phyloP scores from a whole-genome alignment of 257 asterid genomes.

The Fraxinus excelsior region DNA sequence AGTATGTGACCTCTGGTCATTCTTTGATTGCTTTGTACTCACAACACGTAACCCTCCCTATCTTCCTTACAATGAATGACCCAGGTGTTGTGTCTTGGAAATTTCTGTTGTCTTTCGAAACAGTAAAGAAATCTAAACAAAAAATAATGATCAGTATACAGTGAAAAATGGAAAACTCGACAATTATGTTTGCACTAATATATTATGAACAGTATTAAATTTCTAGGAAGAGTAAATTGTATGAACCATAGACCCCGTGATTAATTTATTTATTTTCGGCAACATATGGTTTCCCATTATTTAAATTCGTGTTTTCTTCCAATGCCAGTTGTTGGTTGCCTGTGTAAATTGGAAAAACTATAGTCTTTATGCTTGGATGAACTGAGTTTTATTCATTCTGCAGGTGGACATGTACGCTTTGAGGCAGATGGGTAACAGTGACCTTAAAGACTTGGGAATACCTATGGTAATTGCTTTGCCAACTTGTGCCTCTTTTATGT shows the following conservation, averaged over 20 bases:
- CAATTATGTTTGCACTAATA: neutral
- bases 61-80: slow-evolving; percentile 12
- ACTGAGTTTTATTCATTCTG: slow-evolving; percentile 29
- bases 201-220: neutral
- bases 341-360: neutral
- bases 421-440: slow-evolving; percentile 87
- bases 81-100: slow-evolving; percentile 11
- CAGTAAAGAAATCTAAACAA: neutral
- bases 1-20: slow-evolving; percentile 44
- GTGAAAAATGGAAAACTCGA: neutral
- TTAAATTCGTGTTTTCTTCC: neutral
- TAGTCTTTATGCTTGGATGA: neutral
- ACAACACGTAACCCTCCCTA: neutral
- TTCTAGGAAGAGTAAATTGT: slow-evolving; percentile 6
- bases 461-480: slow-evolving; percentile 72
- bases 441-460: slow-evolving; percentile 87
- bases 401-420: slow-evolving; percentile 94
- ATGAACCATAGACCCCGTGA: neutral
- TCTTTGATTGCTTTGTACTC: slow-evolving; percentile 8
- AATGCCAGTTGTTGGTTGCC: neutral
- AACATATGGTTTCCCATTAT: slow-evolving; percentile 15
- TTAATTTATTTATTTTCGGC: slow-evolving; percentile 1
- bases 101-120: neutral
- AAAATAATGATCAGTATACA: neutral
- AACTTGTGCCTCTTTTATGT: slow-evolving; percentile 6